Conservation (phyloP, 495 filamentous ascomycete species). For the Tetracladium setigerum region DNA sequence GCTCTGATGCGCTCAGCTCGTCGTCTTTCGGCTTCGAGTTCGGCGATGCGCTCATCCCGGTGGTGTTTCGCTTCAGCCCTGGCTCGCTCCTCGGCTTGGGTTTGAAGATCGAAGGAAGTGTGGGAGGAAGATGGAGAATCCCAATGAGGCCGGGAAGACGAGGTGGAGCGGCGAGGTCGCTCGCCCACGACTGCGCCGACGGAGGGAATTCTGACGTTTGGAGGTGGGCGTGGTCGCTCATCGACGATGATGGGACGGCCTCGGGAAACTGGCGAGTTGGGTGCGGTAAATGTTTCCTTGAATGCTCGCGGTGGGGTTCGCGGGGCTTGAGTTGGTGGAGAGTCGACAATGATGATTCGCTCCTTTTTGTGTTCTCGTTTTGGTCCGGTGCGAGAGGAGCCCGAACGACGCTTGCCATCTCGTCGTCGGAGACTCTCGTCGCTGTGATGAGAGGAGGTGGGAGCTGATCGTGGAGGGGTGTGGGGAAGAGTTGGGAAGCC, state of each 20-base stretch:
- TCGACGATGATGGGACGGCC: conserved; percentile 10
- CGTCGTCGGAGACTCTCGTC: background rate
- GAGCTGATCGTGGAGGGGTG: conserved; percentile 15
- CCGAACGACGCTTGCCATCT: background rate
- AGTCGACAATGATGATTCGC: conserved; percentile 21
- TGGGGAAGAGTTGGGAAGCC: conserved; percentile 1
- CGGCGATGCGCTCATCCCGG: conserved; percentile 7
- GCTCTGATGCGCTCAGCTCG: conserved; percentile 5
- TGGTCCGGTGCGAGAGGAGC: conserved; percentile 1
- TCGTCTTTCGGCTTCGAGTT: conserved; percentile 6
- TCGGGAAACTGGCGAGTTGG: conserved; percentile 14
- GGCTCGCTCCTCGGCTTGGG: conserved; percentile 7
- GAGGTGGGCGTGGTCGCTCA: background rate
- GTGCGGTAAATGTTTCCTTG: background rate
- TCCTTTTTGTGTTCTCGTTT: conserved; percentile 14
- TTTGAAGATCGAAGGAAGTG: conserved; percentile 15
- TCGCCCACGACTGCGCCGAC: conserved; percentile 1
- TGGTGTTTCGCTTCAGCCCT: background rate
- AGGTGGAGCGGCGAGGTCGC: conserved; percentile 3
- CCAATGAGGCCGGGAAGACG: conserved; percentile 1
- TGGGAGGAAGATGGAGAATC: conserved; percentile 18
- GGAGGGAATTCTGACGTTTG: background rate
- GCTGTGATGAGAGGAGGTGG: conserved; percentile 1
- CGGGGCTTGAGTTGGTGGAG: conserved; percentile 15
- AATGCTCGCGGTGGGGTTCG: conserved; percentile 18